A percentile compares a stretch with the other conserved stretches of the same genome.
Conservation (phyloP, 2,329 filamentous ascomycete genomes). For the Apiospora phragmitis region DNA sequence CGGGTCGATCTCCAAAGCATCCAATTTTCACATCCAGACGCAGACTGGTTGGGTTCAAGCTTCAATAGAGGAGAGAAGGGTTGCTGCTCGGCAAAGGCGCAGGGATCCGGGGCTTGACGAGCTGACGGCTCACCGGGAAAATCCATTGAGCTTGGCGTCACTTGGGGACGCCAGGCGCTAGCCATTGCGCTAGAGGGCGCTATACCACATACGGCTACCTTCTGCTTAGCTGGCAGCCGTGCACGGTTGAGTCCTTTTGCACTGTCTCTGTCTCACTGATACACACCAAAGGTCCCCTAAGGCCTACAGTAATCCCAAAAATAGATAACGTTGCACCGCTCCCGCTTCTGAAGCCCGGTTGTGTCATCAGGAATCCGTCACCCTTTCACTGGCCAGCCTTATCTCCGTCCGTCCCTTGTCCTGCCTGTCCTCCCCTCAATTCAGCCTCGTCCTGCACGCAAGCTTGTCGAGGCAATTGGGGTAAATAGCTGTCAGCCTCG, state of each 20-base stretch:
- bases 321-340: neutral
- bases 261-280: neutral
- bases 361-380: neutral
- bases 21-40: neutral
- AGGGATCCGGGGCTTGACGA: neutral
- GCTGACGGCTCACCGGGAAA: slow-evolving; percentile 1
- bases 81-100: slow-evolving; percentile 1
- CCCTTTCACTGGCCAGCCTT: neutral
- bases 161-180: neutral
- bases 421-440: neutral
- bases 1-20: neutral
- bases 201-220: neutral
- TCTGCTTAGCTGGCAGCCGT: neutral
- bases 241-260: neutral
- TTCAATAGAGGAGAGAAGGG: slow-evolving; percentile 3
- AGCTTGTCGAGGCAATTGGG: neutral
- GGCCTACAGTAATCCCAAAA: neutral
- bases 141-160: slow-evolving; percentile 7
- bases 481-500: neutral
- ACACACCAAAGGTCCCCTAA: neutral
- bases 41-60: neutral
- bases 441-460: neutral
- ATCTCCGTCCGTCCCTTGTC: neutral
- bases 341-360: neutral
- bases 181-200: neutral